Conservation (phyloP, 1,284 basidiomycete genomes). For the Heterobasidion irregulare region DNA sequence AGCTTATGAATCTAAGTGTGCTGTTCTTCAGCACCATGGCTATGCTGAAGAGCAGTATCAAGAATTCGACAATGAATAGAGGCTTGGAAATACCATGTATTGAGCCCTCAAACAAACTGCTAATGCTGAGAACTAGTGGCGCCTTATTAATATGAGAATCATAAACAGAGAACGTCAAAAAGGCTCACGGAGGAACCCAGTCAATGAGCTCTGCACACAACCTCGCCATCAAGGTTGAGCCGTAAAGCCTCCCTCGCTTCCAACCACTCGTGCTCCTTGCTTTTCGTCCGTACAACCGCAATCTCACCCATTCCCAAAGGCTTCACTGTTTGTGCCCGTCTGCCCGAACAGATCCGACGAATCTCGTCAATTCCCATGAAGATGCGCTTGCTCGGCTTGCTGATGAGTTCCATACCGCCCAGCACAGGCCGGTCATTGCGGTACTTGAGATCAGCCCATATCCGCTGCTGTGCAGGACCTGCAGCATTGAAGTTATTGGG, state of each 20-base stretch:
- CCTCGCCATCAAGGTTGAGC: constrained; percentile 59
- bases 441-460: constrained; percentile 91
- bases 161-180: neutral
- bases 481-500: constrained; percentile 52
- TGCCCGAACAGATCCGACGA: constrained; percentile 63
- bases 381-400: constrained; percentile 67
- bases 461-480: constrained; percentile 53
- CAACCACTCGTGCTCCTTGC: constrained; percentile 61
- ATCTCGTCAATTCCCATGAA: constrained; percentile 71
- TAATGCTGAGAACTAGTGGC: too few species aligned
- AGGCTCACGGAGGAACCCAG: neutral
- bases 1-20: too few species aligned
- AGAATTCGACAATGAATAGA: too few species aligned
- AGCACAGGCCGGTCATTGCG: constrained; percentile 80
- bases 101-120: too few species aligned
- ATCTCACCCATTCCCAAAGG: constrained; percentile 83
- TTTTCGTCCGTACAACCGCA: constrained; percentile 68
- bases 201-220: constrained; percentile 64
- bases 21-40: too few species aligned
- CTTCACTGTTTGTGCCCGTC: constrained; percentile 61
- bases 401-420: constrained; percentile 63
- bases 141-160: too few species aligned
- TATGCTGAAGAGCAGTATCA: too few species aligned
- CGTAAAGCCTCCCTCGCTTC: constrained; percentile 67
- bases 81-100: too few species aligned